phyloP scores from a whole-genome alignment of 2,329 filamentous ascomycete genomes.

The Alternaria conjuncta region DNA sequence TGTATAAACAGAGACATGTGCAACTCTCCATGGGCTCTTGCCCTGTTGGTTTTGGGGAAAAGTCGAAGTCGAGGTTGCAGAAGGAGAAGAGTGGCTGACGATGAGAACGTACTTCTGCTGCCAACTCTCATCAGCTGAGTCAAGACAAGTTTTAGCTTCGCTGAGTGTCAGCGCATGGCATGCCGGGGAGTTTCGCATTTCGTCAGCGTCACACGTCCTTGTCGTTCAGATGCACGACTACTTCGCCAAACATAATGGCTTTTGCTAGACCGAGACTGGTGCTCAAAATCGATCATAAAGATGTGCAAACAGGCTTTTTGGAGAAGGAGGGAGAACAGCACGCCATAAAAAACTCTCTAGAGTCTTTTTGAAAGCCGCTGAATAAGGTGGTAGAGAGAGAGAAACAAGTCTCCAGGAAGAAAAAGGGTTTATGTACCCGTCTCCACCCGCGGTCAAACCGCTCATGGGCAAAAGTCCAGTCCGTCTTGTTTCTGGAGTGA shows the following conservation, averaged over 20 bases:
- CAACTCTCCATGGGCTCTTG: background rate
- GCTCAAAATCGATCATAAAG: rapidly evolving
- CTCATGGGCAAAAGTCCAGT: too few relatives aligned
- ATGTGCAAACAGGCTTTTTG: background rate
- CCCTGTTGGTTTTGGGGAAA: background rate
- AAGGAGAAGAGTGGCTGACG: background rate
- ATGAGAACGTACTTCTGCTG: rapidly evolving
- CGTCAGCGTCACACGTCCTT: background rate
- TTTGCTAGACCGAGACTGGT: background rate
- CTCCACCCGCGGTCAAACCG: too few relatives aligned
- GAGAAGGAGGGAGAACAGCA: background rate
- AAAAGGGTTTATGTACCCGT: too few relatives aligned
- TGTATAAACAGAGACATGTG: too few relatives aligned
- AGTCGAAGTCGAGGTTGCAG: background rate
- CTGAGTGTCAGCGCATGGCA: background rate
- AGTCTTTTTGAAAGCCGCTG: too few relatives aligned
- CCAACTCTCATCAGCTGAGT: background rate
- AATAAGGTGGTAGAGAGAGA: too few relatives aligned
- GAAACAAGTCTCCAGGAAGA: too few relatives aligned
- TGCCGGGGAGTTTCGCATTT: background rate
- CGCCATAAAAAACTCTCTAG: too few relatives aligned
- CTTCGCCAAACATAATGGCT: background rate
- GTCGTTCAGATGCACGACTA: background rate
- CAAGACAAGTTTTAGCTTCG: rapidly evolving
- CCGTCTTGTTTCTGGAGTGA: too few relatives aligned